Evolutionary conservation across 1,284 basidiomycete genomes (phyloP).

Genomic region (Tilletiopsis washingtonensis): DNA sequence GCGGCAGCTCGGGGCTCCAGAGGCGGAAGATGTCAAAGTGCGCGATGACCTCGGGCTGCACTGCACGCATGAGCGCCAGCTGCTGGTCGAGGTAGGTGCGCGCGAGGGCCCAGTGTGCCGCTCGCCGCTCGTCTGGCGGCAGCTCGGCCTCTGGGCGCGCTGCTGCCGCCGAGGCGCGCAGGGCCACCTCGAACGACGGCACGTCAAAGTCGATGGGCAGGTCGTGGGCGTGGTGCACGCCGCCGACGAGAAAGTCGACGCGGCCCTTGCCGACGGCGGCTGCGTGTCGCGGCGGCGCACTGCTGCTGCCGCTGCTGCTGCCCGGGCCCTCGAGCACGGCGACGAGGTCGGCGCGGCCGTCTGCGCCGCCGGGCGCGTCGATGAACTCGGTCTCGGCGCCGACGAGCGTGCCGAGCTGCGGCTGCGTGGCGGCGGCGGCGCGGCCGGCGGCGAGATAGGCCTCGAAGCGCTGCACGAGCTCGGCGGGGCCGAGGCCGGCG

Average conservation of each 20-base stretch:
- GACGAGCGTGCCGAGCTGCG: constrained; percentile 64
- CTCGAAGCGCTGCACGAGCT: constrained; percentile 59
- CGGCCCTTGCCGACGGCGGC: constrained; percentile 10
- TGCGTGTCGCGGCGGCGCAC: constrained; percentile 2
- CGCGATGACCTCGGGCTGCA: constrained; percentile 81
- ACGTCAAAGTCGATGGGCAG: constrained; percentile 90
- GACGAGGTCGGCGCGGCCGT: constrained; percentile 43
- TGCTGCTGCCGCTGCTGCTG: background rate
- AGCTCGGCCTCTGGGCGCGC: background rate
- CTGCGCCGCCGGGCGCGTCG: constrained; percentile 49
- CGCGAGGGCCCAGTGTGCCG: constrained; percentile 15
- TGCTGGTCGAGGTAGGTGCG: constrained; percentile 36
- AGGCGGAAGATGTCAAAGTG: constrained; percentile 64
- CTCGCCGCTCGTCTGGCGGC: background rate
- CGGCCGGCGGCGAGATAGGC: constrained; percentile 68
- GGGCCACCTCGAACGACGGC: constrained; percentile 59
- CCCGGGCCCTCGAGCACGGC: background rate
- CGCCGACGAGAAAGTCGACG: constrained; percentile 87
- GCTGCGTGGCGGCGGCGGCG: constrained; percentile 27
- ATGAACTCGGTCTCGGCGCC: constrained; percentile 93
- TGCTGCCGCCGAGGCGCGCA: constrained; percentile 45
- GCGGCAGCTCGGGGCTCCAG: constrained; percentile 52
- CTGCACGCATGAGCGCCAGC: constrained; percentile 48
- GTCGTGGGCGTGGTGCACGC: constrained; percentile 78
- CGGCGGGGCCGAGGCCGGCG: constrained; percentile 50